These are phyloP conservation scores for Xylaria multiplex DNA, from an alignment of 2,329 filamentous ascomycete species.

Conservation along the genomic window DNA sequence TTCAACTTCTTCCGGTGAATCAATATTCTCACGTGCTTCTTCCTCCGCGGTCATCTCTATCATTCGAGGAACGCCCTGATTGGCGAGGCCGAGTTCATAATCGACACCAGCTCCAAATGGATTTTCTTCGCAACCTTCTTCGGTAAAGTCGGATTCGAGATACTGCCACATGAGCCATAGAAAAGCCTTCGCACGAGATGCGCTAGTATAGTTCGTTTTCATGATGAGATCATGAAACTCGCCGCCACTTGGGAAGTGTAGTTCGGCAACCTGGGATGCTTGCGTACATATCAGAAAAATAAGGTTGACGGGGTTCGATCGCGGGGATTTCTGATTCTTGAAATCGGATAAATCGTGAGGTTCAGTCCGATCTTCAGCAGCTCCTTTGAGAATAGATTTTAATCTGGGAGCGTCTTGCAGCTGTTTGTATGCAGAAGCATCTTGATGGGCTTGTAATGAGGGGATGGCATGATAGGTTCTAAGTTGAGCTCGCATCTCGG, in stretches of 20 bases:
- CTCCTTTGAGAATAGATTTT: conserved; percentile 97
- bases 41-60: conserved; percentile 72
- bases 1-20: conserved; percentile 63
- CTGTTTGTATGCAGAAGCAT: conserved; percentile 96
- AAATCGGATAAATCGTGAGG: conserved; percentile 86
- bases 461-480: conserved; percentile 98
- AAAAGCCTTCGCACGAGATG: conserved; percentile 86
- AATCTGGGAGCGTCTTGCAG: conserved; percentile 94
- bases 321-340: conserved; percentile 70
- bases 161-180: conserved; percentile 99
- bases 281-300: conserved; percentile 94
- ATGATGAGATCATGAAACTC: conserved; percentile 99
- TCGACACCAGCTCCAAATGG: conserved; percentile 83
- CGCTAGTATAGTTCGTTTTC: conserved; percentile 83
- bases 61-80: conserved; percentile 75
- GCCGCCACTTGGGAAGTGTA: conserved; percentile 84
- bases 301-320: conserved; percentile 96
- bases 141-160: conserved; percentile 92
- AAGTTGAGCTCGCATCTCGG: conserved; percentile 97
- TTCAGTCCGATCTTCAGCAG: conserved; percentile 88
- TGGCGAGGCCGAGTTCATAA: conserved; percentile 71
- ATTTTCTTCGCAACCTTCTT: conserved; percentile 87
- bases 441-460: conserved; percentile 92
- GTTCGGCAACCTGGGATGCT: conserved; percentile 89
- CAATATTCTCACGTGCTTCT: conserved; percentile 76